Conservation (phyloP, 2,329 filamentous ascomycete genomes). For the Colletotrichum higginsianum region DNA sequence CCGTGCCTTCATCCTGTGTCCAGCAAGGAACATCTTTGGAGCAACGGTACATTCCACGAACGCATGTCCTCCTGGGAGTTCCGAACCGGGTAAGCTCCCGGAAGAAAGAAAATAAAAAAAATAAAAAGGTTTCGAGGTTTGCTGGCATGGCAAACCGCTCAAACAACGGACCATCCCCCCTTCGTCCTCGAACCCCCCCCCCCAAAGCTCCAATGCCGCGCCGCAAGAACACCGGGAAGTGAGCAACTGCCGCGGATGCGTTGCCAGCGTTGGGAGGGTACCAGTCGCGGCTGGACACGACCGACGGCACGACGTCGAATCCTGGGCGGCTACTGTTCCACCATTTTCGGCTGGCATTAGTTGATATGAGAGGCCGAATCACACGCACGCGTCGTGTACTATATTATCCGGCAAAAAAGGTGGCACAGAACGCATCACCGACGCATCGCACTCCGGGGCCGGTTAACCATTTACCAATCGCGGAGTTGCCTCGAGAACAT, state of each 20-base stretch:
- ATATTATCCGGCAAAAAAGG: background rate
- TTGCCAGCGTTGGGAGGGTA: background rate
- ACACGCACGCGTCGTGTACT: background rate
- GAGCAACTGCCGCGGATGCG: slow-evolving; percentile 18
- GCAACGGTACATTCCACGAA: background rate
- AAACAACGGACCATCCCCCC: background rate
- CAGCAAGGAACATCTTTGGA: background rate
- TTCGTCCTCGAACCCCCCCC: background rate
- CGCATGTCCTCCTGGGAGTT: background rate
- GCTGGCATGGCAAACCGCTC: slow-evolving; percentile 4
- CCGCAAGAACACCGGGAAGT: background rate
- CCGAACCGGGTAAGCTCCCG: slow-evolving; percentile 19
- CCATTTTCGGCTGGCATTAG: slow-evolving; percentile 18
- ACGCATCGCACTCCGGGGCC: background rate
- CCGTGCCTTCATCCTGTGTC: slow-evolving; percentile 15
- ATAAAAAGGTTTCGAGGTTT: background rate
- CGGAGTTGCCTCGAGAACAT: slow-evolving; percentile 1
- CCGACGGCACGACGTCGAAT: slow-evolving; percentile 31
- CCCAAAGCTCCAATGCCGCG: background rate
- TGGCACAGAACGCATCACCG: slow-evolving; percentile 10
- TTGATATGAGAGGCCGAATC: slow-evolving; percentile 32
- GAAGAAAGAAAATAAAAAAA: too few relatives aligned
- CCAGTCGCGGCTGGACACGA: slow-evolving; percentile 36
- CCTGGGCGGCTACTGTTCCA: slow-evolving; percentile 28
- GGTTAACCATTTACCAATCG: slow-evolving; percentile 7